Evolutionary conservation across 2,329 filamentous ascomycete genomes (phyloP).

Genomic region (Microcyclosporella mali): DNA sequence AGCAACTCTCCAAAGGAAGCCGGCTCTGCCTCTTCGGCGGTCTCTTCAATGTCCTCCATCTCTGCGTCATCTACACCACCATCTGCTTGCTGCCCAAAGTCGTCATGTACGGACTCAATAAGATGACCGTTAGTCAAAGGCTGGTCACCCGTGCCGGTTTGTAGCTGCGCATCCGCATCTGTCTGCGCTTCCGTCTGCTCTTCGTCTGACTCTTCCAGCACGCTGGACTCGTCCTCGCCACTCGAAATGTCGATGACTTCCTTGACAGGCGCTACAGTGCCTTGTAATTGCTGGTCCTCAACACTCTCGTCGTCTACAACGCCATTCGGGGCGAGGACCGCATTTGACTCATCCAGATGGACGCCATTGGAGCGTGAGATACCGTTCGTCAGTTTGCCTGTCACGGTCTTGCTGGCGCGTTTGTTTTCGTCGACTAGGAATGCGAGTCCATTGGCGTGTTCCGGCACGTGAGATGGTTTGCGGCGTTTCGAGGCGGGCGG

Average conservation of each 20-base stretch:
- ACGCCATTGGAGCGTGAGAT: conserved; percentile 45
- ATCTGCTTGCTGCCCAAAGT: conserved; percentile 23
- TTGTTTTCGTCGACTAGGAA: conserved; percentile 33
- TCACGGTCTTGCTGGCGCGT: conserved; percentile 33
- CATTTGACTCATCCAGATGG: conserved; percentile 53
- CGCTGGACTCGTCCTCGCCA: conserved; percentile 36
- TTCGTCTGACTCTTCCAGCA: conserved; percentile 17
- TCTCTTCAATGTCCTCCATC: conserved; percentile 20
- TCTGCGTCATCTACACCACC: conserved; percentile 25
- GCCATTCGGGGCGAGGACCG: conserved; percentile 44
- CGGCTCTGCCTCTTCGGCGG: conserved; percentile 28
- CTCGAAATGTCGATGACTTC: conserved; percentile 45
- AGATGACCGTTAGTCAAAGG: conserved; percentile 19
- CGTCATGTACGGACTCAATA: conserved; percentile 10
- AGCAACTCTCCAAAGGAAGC: conserved; percentile 86
- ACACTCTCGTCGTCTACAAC: conserved; percentile 4
- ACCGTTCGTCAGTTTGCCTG: conserved; percentile 48
- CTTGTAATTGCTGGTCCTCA: not conserved
- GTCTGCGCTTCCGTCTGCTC: not conserved
- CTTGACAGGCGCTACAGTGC: conserved; percentile 1
- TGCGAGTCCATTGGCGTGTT: conserved; percentile 23
- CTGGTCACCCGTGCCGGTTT: not conserved
- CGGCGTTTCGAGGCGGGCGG: conserved; percentile 28
- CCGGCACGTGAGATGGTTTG: conserved; percentile 31
- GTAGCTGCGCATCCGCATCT: too few relatives aligned